Evolutionary conservation across 148 eudicot species (phyloP).

Genomic region (Polygonum aviculare): DNA sequence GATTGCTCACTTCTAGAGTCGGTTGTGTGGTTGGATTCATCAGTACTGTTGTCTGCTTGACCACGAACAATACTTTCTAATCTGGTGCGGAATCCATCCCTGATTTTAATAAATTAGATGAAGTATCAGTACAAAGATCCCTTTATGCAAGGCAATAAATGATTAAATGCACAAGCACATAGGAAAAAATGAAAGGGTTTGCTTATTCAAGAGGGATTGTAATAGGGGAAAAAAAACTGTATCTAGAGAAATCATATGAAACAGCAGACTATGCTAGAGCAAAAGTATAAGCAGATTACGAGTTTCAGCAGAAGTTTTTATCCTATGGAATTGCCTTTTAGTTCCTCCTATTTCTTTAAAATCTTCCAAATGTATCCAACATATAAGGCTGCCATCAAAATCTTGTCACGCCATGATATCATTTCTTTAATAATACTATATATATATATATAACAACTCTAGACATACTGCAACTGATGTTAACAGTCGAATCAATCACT

Average conservation of each 20-base stretch:
- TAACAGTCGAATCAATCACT: background rate
- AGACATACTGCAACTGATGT: background rate
- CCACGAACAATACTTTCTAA: constrained; percentile 57
- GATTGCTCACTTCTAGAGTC: constrained; percentile 42
- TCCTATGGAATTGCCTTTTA: background rate
- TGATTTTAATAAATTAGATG: constrained; percentile 16
- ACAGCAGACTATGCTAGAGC: background rate
- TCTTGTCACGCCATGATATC: background rate
- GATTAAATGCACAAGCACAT: background rate
- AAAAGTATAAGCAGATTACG: background rate
- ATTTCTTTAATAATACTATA: background rate
- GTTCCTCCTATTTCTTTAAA: background rate
- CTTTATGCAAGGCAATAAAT: background rate
- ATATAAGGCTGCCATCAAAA: background rate
- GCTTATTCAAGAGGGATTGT: background rate
- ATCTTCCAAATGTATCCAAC: background rate
- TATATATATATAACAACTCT: background rate
- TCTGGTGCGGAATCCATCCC: constrained; percentile 78
- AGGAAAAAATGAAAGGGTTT: background rate
- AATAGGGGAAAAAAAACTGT: background rate
- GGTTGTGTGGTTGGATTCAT: constrained; percentile 28
- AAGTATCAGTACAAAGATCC: constrained; percentile 5
- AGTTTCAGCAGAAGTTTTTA: background rate
- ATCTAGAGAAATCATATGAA: background rate
- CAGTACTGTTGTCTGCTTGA: constrained; percentile 55